Evolutionary conservation across 208 protist genomes (phyloP).

Genomic region (Leishmania tarentolae): DNA sequence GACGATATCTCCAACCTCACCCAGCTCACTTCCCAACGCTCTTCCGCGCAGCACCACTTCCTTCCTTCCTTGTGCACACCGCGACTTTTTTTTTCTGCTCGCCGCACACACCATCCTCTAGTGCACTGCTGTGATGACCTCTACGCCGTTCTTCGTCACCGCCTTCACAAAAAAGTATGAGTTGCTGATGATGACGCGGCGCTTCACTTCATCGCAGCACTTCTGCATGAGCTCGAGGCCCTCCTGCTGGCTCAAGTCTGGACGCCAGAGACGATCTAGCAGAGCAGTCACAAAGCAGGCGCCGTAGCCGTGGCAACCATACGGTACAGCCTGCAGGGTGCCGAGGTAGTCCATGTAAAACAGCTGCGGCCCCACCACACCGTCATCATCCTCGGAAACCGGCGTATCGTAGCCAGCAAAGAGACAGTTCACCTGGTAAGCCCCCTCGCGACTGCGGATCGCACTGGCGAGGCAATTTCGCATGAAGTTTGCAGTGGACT

Average conservation of each 20-base stretch:
- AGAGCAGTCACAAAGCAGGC: conserved; percentile 88
- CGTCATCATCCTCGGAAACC: conserved; percentile 70
- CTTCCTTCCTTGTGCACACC: neutral
- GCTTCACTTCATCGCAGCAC: conserved; percentile 94
- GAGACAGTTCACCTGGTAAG: conserved; percentile 91
- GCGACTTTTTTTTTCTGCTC: neutral
- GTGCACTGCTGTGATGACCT: conserved; percentile 59
- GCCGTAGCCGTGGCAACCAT: conserved; percentile 94
- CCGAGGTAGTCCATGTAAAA: conserved; percentile 97
- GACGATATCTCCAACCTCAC: neutral
- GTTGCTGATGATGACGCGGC: conserved; percentile 89
- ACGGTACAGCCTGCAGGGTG: conserved; percentile 90
- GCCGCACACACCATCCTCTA: conserved; percentile 25
- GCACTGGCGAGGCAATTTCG: conserved; percentile 81
- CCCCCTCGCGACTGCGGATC: conserved; percentile 83
- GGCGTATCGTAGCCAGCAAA: conserved; percentile 92
- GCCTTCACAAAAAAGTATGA: conserved; percentile 93
- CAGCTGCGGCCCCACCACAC: conserved; percentile 60
- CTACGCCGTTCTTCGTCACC: conserved; percentile 88
- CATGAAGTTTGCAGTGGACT: conserved; percentile 89
- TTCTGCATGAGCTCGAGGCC: conserved; percentile 92
- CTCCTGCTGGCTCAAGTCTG: conserved; percentile 91
- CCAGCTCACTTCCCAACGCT: neutral
- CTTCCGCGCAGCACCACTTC: neutral
- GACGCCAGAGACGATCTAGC: conserved; percentile 91